Evolutionary conservation across 2,329 filamentous ascomycete genomes (phyloP), one percentile per base, ranked within the genome.

Genomic region (Pseudocercospora fijiensis): DNA sequence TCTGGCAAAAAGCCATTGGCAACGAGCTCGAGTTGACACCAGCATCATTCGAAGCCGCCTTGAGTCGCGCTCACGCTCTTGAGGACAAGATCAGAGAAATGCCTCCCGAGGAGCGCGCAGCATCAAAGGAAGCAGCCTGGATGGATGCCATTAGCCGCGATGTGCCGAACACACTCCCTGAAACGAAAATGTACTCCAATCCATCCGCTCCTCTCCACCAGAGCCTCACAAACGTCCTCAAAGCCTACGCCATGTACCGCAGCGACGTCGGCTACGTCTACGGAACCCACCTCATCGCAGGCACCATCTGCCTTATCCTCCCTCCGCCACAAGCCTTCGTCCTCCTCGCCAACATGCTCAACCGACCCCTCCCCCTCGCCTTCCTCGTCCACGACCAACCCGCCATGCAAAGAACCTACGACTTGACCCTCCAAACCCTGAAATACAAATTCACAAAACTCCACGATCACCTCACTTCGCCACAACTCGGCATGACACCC

Each of bases 201-300:
- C 78, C 81, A 5, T 84, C 81, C 78, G 87, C 85, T 0, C 89
- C 90, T 1, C 79, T 93, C 10, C 86, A 93, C 73, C 80, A 86
- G 62, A 82, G 84, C 41, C 79, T 95, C 28, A 80, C 89, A 18
- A 87, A 94, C 73, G 86, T 95, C 9, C 81, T 94, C 65, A 87
- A 87, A 71, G 91, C 91, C 6, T 94, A 94, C 76, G 83, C 88
- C 60, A 90, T 92, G 85, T 95, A 95, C 77, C 85, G 91, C 65
- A 89, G 87, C 69, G 91, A 95, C 73, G 89, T 94, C 71, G 90
- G 90, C 66, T 92, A 92, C 72, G 84, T 91, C 62, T 83, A 84
- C 66, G 90, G 90, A 60, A 90, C 88, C 69, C 90, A 92, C 73
- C 88, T 91, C 76, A 82, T 88, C 67, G 90, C 90, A 1, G 91